These are phyloP conservation scores for Rauvolfia tetraphylla DNA, from an alignment of 257 asterid species.

Conservation along the genomic window DNA sequence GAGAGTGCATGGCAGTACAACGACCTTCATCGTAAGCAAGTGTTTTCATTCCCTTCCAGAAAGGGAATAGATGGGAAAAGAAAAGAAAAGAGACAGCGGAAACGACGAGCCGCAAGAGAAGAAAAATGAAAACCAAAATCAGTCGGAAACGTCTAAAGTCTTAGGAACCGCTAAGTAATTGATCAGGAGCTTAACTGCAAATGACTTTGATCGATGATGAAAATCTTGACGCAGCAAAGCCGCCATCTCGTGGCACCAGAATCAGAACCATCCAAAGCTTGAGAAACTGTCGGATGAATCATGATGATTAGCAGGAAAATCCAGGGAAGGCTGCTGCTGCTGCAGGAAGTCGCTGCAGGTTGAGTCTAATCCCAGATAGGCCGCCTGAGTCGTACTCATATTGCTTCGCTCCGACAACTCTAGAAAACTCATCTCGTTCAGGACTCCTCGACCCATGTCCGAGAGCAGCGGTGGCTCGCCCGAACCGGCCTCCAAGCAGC, in stretches of 20 bases:
- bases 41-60: background rate
- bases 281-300: conserved; percentile 39
- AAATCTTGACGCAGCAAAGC: background rate
- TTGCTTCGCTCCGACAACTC: conserved; percentile 45
- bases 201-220: background rate
- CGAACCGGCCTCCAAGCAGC: conserved; percentile 33
- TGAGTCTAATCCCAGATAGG: conserved; percentile 27
- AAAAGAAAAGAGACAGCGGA: background rate
- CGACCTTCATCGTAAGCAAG: background rate
- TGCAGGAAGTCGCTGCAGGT: background rate
- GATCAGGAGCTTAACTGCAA: background rate
- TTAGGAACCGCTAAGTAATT: too few species aligned
- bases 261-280: conserved; percentile 57
- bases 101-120: background rate
- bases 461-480: conserved; percentile 62
- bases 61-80: background rate
- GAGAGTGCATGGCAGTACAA: background rate
- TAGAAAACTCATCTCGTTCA: conserved; percentile 61
- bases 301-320: background rate
- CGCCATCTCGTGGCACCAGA: too few species aligned
- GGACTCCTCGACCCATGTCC: conserved; percentile 65
- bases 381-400: conserved; percentile 5
- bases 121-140: background rate
- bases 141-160: background rate
- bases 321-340: conserved; percentile 10